Evolutionary conservation across 2,329 filamentous ascomycete species (phyloP), one percentile per base, ranked within the genome.

Genomic region (Phyllosticta capitalensis): DNA sequence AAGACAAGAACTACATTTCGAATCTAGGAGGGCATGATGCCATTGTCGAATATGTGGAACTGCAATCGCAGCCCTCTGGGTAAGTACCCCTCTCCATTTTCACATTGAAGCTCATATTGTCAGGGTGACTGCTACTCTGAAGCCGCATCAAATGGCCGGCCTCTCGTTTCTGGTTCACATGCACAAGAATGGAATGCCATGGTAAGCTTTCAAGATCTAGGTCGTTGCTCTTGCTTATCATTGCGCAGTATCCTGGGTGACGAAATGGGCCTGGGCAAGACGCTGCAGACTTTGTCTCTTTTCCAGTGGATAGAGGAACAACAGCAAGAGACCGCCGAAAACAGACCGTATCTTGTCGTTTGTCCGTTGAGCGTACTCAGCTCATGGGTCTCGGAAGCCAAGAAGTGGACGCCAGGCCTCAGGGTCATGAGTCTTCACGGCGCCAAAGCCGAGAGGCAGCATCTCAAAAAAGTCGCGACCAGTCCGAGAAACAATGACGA

Each of bases 231-330:
- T 26, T 45, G 38, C 38, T 45, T n/a, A 45, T n/a, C 38, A 45
- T 14, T n/a, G 4, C 3, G n/a, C 38, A 45, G 38, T 80, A 96
- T 99, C 65, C 79, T 99, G 66, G 94, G 94, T 61, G 94, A 99
- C 70, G 94, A 99, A 76, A 99, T 99, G 94, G 94, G 94, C 84
- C 87, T 99, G 64, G 94, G 94, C 72, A 99, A 99, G 79, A 99
- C 94, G 0, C 96, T 99, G 66, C 94, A 99, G 75, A 97, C 94
- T 33, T 95, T 99, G 74, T 95, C 90, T 75, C 79, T 99, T 71
- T 89, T 99, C 68, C 96, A 92, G 17, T 94, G 97, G 71, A 85
- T 99, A 58, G 96, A 99, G 65, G 92, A 97, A 78, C 86, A 84
- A 74, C 96, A 97, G 78, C 82, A 85, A 69, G 56, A 61, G 57